Base-by-base conservation (phyloP, 345 rosid genomes). In the Eucalyptus decipiens region DNA sequence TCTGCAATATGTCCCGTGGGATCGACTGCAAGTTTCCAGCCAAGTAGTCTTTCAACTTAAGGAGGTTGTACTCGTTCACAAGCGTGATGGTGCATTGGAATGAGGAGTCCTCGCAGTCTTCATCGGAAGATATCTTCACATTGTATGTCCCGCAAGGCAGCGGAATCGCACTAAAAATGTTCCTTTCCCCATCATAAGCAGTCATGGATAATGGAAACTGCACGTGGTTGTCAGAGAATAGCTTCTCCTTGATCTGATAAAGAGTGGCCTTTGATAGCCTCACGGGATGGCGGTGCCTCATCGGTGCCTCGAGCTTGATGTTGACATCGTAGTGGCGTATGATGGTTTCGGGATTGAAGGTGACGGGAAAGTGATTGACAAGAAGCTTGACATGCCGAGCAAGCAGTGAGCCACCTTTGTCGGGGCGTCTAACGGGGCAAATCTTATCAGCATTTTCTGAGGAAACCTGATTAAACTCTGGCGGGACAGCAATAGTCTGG, bases 1-100 rank as follows among this genome's bases (percentile, higher is more conserved):
- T 99, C 91, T 96, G 99, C 92, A 97, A 87, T 34, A 96, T 93
- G 51, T 96, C 98, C 52, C 98, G 96, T 9, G 99, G 99, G 11
- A 91, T 86, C 2, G 91, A 83, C 42, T 87, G 62, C 6, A 90
- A 89, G 1, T 86, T 52, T 47, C 96, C 95, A 0, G 88, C 88
- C 87, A 95, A 90, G 91, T 96, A 97, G 65, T 94, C 96, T 91
- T 89, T 91, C 95, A 97, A 88, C 88, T 95, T 93, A 86, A 90
- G 30, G 62, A 95, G 92, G 93, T 90, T 93, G 80, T 95, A 96
- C 91, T 92, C 95, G 88, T 90, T 95, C 93, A 97, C 99, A 67
- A 92, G 93, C 87, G 93, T 96, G 56, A 96, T 92, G 24, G 92
- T 90, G 87, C 93, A 91, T 6, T 87, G 62, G 60, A 93, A 96